Evolutionary conservation across 176 grass and related monocot species (phyloP).

Genomic region (Metroxylon sagu): DNA sequence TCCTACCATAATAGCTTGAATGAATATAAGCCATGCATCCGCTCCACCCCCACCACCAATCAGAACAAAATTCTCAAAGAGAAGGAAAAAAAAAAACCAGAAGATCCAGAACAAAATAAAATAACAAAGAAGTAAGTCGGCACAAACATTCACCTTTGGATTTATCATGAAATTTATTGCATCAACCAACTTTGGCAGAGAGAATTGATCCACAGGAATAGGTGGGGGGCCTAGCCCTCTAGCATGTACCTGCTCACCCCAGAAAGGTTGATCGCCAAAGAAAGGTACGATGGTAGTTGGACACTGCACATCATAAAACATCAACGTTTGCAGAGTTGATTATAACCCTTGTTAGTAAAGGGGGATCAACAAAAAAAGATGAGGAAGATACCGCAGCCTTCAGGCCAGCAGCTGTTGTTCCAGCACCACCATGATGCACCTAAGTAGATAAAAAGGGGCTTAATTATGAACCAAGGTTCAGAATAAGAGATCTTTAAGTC

Average conservation of each 20-base stretch:
- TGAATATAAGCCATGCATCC: too few relatives aligned
- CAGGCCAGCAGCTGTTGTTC: conserved; percentile 66
- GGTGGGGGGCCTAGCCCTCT: conserved; percentile 55
- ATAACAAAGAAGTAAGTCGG: not conserved
- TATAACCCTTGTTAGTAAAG: not conserved
- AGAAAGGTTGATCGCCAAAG: conserved; percentile 79
- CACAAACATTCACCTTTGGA: conserved; percentile 37
- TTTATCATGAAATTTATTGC: conserved; percentile 74
- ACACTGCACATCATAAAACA: conserved; percentile 36
- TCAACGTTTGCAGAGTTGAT: too few relatives aligned
- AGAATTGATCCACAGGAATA: conserved; percentile 57
- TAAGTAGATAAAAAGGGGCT: not conserved
- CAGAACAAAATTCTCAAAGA: too few relatives aligned
- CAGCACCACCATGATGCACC: conserved; percentile 76
- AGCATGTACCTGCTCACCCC: conserved; percentile 57
- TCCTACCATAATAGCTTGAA: too few relatives aligned
- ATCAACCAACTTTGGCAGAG: conserved; percentile 38
- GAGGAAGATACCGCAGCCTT: conserved; percentile 39
- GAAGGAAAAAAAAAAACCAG: too few relatives aligned
- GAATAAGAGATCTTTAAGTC: too few relatives aligned
- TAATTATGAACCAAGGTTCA: too few relatives aligned
- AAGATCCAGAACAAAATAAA: too few relatives aligned
- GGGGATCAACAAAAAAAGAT: not conserved
- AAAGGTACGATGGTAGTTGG: conserved; percentile 67
- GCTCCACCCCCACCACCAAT: too few relatives aligned